Conservation (phyloP, 1,139 yeast species). For the Magnusiomyces sp. region DNA sequence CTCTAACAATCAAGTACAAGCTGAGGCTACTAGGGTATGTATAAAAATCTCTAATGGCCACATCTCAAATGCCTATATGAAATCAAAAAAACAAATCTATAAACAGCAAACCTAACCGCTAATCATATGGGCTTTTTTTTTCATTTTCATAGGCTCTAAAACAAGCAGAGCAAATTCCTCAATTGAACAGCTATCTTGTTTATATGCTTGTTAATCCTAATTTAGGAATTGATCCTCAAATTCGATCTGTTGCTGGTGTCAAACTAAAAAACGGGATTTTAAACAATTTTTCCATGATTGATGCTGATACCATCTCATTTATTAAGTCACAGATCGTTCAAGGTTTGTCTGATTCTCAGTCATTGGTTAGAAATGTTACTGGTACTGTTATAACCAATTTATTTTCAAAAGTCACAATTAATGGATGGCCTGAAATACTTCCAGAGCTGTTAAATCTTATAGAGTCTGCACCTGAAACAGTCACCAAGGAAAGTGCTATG, state of each 20-base stretch:
- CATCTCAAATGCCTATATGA: too few relatives aligned
- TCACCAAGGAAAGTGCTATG: constrained; percentile 65
- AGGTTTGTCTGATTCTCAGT: constrained; percentile 56
- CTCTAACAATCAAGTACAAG: constrained; percentile 44
- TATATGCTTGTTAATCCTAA: constrained; percentile 53
- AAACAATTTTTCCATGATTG: constrained; percentile 23
- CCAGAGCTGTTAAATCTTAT: constrained; percentile 59
- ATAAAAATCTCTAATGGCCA: constrained; percentile 1
- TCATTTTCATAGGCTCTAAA: constrained; percentile 41
- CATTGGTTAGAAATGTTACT: constrained; percentile 71
- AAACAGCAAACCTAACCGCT: too few relatives aligned
- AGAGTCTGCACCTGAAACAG: constrained; percentile 33
- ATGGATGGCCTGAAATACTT: constrained; percentile 66
- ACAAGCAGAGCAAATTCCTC: constrained; percentile 61
- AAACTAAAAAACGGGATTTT: constrained; percentile 67
- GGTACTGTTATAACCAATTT: constrained; percentile 86
- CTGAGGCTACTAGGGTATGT: constrained; percentile 37
- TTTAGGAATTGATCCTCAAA: constrained; percentile 33
- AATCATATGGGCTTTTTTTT: too few relatives aligned
- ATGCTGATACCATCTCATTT: constrained; percentile 40
- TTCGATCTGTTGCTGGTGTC: constrained; percentile 85
- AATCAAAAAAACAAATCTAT: too few relatives aligned
- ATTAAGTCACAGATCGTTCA: constrained; percentile 54
- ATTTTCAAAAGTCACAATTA: constrained; percentile 62
- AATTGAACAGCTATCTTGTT: constrained; percentile 70